Base-by-base conservation (phyloP, 164 flowering plant genomes). In the Euptelea pleiosperma region DNA sequence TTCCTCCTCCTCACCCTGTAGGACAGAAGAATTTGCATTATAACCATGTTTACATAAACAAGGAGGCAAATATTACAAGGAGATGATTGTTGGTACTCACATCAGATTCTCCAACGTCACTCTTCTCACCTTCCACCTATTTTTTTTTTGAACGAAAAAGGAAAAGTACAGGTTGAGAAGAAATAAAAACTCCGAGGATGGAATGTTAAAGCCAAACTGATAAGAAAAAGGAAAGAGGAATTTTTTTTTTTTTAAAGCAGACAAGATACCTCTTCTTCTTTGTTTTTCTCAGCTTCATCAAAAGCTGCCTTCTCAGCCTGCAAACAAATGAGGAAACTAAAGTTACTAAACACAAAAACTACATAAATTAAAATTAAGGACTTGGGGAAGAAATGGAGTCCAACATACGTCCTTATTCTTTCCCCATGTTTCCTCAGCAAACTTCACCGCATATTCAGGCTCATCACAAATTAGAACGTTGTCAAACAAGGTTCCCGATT, bases 381-480 rank as follows among this genome's bases (percentile, higher is more conserved):
- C 22, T n/a, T n/a, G n/a, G 25, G 35, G 18, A 40, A 28, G 10
- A 22, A 25, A 42, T 11, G 34, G 25, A 0, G 8, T 28, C 40
- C 52, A 4, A 37, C 55, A 54, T 45, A 51, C 60, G 75, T 84
- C 73, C 75, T 79, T 61, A 61, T 71, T 26, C 28, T 81, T 76
- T 28, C 78, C 75, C 66, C 78, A 77, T 15, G 77, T 70, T 43
- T 88, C 88, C 28, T 80, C 77, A 6, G 80, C 84, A 10, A 84
- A 70, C 69, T 81, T 61, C 68, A 73, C 82, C 9, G 96, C 96
- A 74, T 88, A 88, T 18, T 77, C 80, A 0, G 96, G 96, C 21
- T 88, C 96, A 68, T 88, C 90, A 65, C 83, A 75, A 6, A 88
- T 70, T 73, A 88, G 61, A 41, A 88, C 61, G 63, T 88, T 88